These are phyloP conservation scores for Nepenthes alata DNA, from an alignment of 179 eudicot genomes.

Conservation along the genomic window DNA sequence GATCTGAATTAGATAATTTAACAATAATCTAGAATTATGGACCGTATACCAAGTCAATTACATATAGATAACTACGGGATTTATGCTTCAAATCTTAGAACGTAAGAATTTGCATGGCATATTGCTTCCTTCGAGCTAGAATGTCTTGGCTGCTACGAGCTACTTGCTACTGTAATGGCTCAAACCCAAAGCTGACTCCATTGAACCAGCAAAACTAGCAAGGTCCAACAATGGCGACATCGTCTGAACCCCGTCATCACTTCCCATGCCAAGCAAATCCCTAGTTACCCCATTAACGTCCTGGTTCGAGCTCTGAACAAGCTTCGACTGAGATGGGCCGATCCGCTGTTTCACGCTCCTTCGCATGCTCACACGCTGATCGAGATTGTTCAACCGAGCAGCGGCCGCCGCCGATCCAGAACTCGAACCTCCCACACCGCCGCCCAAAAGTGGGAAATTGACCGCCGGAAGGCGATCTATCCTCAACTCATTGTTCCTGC, in stretches of 20 bases:
- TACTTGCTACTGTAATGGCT: constrained; percentile 37
- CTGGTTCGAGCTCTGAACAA: constrained; percentile 13
- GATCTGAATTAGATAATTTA: too few species aligned
- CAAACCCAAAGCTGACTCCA: constrained; percentile 53
- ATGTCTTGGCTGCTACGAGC: neutral
- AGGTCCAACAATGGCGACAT: constrained; percentile 50
- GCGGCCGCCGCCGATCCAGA: constrained; percentile 13
- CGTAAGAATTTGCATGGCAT: too few species aligned
- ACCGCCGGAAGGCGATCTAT: neutral
- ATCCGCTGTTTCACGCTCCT: constrained; percentile 7
- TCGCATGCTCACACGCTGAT: constrained; percentile 28
- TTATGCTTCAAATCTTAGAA: too few species aligned
- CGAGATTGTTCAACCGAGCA: constrained; percentile 14
- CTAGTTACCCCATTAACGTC: constrained; percentile 35
- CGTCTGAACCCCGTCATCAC: constrained; percentile 35
- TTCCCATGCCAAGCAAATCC: constrained; percentile 74
- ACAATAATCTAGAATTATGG: too few species aligned
- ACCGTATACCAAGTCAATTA: too few species aligned
- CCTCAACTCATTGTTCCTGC: neutral
- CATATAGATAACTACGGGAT: too few species aligned
- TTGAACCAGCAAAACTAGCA: constrained; percentile 4
- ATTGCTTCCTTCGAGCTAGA: too few species aligned
- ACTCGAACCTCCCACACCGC: constrained; percentile 1
- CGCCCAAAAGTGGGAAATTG: neutral
- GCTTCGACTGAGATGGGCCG: constrained; percentile 10